Evolutionary conservation across 495 filamentous ascomycete species (phyloP), one percentile per base, ranked within the genome.

Genomic region (Neurospora sp.): DNA sequence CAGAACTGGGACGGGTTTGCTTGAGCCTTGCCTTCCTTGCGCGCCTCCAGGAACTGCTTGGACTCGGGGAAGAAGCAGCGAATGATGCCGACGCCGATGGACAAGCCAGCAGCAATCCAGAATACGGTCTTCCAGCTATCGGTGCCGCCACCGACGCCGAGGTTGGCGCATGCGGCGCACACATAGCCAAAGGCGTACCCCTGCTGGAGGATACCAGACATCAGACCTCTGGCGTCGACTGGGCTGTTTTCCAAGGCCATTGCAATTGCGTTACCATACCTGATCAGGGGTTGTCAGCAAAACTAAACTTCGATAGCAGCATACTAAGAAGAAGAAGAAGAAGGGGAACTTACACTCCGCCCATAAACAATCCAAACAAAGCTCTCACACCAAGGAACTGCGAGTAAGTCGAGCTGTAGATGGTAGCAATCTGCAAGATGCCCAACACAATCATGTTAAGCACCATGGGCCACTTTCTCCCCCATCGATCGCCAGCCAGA

Each of bases 401-500:
- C 70, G 84, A 77, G 78, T 91, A 94, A 0, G 88, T 93, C 0
- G 72, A 70, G 76, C 87, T 87, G 77, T 91, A 94, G 74, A 91
- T 91, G 22, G 91, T 93, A 4, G 86, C 91, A 74, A 94, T 87
- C 79, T 94, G 90, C 41, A 94, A 81, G 4, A 88, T 73, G 9
- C 88, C 84, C 40, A 88, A 81, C 4, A 89, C 78, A 45, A 92
- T 81, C 86, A 93, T 88, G 79, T 93, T 93, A 74, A 87, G 70
- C 12, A 93, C 88, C 90, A 93, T 91, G 8, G 92, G 91, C 88
- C 90, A 94, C 82, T 93, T 93, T 65, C 91, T 87, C n/a, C 92
- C 92, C 80, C 87, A 93, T 31, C 85, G 86, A 75, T 94, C 92
- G 69, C 89, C 91, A 1, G 89, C 88, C 37, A 94, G 83, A 65